These are phyloP conservation scores for Populus ilicifolia DNA, from an alignment of 345 rosid genomes.

Conservation along the genomic window DNA sequence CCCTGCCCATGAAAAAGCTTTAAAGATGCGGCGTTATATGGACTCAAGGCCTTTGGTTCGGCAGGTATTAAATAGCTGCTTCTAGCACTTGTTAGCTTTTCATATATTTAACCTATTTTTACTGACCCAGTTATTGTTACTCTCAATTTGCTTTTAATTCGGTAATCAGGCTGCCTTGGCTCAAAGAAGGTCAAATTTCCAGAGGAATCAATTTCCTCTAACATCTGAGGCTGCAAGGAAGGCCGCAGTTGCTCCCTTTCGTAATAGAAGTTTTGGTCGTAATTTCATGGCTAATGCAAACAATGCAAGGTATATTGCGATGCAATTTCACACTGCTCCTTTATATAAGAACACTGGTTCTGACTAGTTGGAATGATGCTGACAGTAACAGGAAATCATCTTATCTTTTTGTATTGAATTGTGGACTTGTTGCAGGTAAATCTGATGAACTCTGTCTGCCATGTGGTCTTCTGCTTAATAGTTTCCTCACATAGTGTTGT, in stretches of 20 bases:
- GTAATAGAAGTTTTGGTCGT: constrained; percentile 47
- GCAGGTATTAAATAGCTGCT: constrained; percentile 46
- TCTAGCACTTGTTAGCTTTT: neutral
- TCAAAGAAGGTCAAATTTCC: constrained; percentile 64
- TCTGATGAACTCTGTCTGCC: constrained; percentile 28
- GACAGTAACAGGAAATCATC: neutral
- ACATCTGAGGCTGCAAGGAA: constrained; percentile 50
- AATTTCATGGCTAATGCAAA: constrained; percentile 35
- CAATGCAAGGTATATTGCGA: constrained; percentile 55
- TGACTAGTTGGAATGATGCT: neutral
- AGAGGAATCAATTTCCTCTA: constrained; percentile 57
- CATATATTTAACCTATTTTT: neutral
- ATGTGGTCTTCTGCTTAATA: constrained; percentile 29
- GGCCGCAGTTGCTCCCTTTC: constrained; percentile 48
- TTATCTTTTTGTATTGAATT: constrained; percentile 1
- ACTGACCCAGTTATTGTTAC: neutral
- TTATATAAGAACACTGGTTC: neutral
- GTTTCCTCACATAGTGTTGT: constrained; percentile 21
- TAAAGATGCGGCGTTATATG: constrained; percentile 53
- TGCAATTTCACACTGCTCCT: neutral
- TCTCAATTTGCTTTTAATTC: neutral
- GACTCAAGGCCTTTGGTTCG: constrained; percentile 65
- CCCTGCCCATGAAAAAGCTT: constrained; percentile 41
- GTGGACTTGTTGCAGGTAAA: constrained; percentile 45
- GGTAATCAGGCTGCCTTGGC: constrained; percentile 67